Evolutionary conservation across 495 filamentous ascomycete species (phyloP).

Genomic region (Podospora pseudoanserina): DNA sequence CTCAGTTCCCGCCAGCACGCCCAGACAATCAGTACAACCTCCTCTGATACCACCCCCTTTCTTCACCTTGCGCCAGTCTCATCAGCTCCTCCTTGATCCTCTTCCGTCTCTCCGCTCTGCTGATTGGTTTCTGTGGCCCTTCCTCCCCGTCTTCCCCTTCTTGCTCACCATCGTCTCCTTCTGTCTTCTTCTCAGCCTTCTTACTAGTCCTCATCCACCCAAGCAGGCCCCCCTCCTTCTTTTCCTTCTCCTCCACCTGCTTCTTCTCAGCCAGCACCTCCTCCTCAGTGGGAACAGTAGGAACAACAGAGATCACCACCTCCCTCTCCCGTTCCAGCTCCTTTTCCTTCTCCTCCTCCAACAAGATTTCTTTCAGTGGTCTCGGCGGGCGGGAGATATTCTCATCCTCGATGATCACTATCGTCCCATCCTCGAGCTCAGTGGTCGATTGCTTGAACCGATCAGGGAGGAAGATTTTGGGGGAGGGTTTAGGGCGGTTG

Average conservation of each 20-base stretch:
- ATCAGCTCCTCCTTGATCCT: constrained; percentile 51
- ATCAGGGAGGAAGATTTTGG: constrained; percentile 44
- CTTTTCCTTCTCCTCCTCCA: constrained; percentile 1
- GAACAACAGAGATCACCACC: constrained; percentile 22
- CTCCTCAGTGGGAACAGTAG: constrained; percentile 26
- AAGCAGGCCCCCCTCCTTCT: not conserved
- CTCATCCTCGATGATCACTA: constrained; percentile 6
- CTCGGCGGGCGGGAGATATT: constrained; percentile 2
- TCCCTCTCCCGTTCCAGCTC: constrained; percentile 32
- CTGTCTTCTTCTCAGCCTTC: not conserved
- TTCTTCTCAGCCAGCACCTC: not conserved
- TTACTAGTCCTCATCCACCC: not conserved
- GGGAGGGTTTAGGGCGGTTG: constrained; percentile 38
- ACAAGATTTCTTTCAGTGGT: not conserved
- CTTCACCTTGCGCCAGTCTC: constrained; percentile 36
- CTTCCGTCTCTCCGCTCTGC: constrained; percentile 45
- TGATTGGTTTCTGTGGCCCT: constrained; percentile 35
- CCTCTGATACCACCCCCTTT: constrained; percentile 45
- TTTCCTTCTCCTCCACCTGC: not conserved
- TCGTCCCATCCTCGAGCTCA: constrained; percentile 18
- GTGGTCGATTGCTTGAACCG: constrained; percentile 33
- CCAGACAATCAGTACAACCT: constrained; percentile 38
- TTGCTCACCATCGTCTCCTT: constrained; percentile 12
- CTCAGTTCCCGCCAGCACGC: no score
- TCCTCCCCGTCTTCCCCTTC: constrained; percentile 13